These are phyloP conservation scores for Prunus salicina DNA, from an alignment of 306 rosid genomes.

Conservation along the genomic window DNA sequence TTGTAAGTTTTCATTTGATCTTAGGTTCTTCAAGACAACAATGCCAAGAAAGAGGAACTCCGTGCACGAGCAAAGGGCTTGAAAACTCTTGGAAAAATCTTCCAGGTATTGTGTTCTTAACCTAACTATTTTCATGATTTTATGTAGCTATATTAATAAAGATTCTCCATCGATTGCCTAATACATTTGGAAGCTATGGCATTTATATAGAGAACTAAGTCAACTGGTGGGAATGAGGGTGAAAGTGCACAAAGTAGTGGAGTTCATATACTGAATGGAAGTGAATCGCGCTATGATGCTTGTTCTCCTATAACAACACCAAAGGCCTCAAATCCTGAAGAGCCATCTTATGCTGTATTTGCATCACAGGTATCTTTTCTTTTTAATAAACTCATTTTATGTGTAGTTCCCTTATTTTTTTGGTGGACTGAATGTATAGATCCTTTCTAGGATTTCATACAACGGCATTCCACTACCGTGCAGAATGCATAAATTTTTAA, in stretches of 20 bases:
- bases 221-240: constrained; percentile 56
- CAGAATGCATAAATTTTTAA: neutral
- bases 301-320: constrained; percentile 55
- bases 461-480: neutral
- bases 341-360: constrained; percentile 32
- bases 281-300: constrained; percentile 48
- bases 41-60: constrained; percentile 81
- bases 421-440: neutral
- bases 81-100: constrained; percentile 94
- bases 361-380: constrained; percentile 48
- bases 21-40: constrained; percentile 92
- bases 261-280: constrained; percentile 72
- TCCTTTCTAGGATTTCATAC: neutral
- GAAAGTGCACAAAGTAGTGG: constrained; percentile 38
- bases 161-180: constrained; percentile 18
- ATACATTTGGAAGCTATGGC: constrained; percentile 25
- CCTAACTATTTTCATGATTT: neutral
- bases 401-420: neutral
- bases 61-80: constrained; percentile 95
- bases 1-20: constrained; percentile 33
- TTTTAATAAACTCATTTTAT: neutral
- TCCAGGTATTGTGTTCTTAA: constrained; percentile 63
- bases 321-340: constrained; percentile 41
- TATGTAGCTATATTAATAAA: constrained; percentile 9
- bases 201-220: constrained; percentile 65